A percentile compares a stretch with the other conserved stretches of the same genome.
phyloP scores from a whole-genome alignment of 306 rosid genomes.

The Quercus engelmannii region DNA sequence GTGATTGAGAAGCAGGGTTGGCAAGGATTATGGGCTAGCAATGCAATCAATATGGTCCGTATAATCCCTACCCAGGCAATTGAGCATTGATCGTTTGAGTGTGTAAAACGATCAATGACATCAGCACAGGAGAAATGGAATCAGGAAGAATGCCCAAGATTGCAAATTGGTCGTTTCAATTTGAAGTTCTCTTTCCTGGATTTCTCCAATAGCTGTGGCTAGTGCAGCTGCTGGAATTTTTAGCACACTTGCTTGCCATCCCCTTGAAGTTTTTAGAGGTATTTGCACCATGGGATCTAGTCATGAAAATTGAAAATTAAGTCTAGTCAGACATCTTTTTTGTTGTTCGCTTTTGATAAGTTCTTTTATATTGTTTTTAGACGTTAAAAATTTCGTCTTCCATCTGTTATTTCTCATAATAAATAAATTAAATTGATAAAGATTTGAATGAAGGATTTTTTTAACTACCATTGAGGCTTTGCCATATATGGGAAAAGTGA shows the following conservation, averaged over 20 bases:
- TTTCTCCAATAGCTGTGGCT: slow-evolving; percentile 89
- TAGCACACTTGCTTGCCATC: slow-evolving; percentile 85
- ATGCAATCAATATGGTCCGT: slow-evolving; percentile 88
- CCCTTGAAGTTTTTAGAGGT: slow-evolving; percentile 97
- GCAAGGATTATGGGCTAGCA: slow-evolving; percentile 98
- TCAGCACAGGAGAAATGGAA: slow-evolving; percentile 71
- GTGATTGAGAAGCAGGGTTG: slow-evolving; percentile 93
- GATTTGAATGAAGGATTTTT: too few species aligned
- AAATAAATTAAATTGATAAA: too few species aligned
- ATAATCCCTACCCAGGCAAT: slow-evolving; percentile 92
- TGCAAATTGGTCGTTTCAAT: slow-evolving; percentile 63
- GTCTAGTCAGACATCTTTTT: not conserved
- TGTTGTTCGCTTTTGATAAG: not conserved
- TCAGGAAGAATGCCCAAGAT: slow-evolving; percentile 40
- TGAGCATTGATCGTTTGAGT: slow-evolving; percentile 86
- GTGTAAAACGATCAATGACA: slow-evolving; percentile 65
- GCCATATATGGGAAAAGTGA: too few species aligned
- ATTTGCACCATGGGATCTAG: slow-evolving; percentile 8
- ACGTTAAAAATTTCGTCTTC: not conserved
- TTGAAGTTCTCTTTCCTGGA: slow-evolving; percentile 69
- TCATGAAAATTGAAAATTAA: not conserved
- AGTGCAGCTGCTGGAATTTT: slow-evolving; percentile 94
- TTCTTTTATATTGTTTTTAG: not conserved
- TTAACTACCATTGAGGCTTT: too few species aligned
- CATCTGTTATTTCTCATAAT: not conserved